Evolutionary conservation across 2,329 filamentous ascomycete species (phyloP).

Genomic region (Thielaviopsis musarum): DNA sequence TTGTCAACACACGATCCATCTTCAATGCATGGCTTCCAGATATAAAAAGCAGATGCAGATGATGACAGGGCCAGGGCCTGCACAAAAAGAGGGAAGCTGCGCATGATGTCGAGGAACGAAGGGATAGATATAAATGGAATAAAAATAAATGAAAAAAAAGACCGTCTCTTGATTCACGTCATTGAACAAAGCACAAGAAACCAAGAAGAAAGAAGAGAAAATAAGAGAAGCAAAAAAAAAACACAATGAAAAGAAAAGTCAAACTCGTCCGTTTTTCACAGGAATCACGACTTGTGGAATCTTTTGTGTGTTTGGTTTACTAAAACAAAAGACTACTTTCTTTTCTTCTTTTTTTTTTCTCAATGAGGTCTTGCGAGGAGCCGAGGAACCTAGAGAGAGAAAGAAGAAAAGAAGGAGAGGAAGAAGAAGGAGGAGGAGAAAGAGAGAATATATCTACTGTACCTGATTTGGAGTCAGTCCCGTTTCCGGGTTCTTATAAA

Average conservation of each 20-base stretch:
- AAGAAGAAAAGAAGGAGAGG: neutral
- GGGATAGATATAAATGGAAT: neutral
- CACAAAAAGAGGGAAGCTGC: neutral
- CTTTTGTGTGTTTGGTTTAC: neutral
- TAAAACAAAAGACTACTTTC: neutral
- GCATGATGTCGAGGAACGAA: neutral
- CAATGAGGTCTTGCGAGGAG: too few relatives aligned
- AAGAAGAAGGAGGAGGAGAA: neutral
- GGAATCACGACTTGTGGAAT: neutral
- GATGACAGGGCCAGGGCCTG: slow-evolving; percentile 6
- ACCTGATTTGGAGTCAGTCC: neutral
- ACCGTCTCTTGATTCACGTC: too few relatives aligned
- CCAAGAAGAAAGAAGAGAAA: neutral
- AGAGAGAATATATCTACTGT: neutral
- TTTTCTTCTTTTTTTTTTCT: neutral
- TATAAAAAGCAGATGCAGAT: slow-evolving; percentile 10
- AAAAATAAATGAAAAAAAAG: neutral
- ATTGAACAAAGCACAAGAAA: neutral
- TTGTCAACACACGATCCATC: slow-evolving; percentile 11
- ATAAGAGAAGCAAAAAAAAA: neutral
- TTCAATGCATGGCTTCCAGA: slow-evolving; percentile 12
- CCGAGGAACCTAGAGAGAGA: neutral
- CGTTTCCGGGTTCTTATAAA: neutral
- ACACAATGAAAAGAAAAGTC: neutral
- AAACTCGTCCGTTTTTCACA: too few relatives aligned